These are phyloP conservation scores for Pterulicium gracile DNA, from an alignment of 1,284 basidiomycete genomes.

Conservation along the genomic window DNA sequence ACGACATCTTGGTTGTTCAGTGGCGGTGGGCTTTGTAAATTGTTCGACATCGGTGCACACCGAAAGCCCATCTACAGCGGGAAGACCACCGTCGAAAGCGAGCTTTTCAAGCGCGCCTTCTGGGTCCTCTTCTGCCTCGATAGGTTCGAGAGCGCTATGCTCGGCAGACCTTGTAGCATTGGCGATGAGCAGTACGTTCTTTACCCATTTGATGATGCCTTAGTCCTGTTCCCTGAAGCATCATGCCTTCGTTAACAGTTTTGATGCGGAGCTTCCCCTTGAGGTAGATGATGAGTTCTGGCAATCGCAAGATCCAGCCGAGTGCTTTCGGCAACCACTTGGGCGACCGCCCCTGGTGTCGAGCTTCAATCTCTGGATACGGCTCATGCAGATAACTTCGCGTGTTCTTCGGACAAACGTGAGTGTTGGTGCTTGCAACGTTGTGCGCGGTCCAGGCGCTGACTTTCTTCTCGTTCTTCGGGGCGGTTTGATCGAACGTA, in stretches of 20 bases:
- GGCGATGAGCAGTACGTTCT: conserved; percentile 68
- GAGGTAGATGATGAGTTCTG: conserved; percentile 85
- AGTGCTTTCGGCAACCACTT: conserved; percentile 52
- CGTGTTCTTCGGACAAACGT: conserved; percentile 66
- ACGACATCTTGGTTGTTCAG: conserved; percentile 57
- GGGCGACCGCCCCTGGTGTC: conserved; percentile 49
- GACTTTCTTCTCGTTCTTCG: too few relatives aligned
- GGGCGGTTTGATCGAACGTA: too few relatives aligned
- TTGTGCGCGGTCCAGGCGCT: neutral
- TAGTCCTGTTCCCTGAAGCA: too few relatives aligned
- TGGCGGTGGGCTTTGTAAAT: conserved; percentile 60
- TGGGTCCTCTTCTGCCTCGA: conserved; percentile 60
- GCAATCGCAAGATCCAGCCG: conserved; percentile 39
- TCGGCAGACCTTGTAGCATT: conserved; percentile 64
- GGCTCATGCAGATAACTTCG: conserved; percentile 61
- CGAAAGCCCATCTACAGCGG: conserved; percentile 40
- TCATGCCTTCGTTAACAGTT: conserved; percentile 34
- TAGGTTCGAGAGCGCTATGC: conserved; percentile 47
- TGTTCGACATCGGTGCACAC: conserved; percentile 61
- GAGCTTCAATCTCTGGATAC: conserved; percentile 59
- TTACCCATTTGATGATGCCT: conserved; percentile 4
- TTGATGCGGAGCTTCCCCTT: conserved; percentile 69
- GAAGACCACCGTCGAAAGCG: conserved; percentile 40
- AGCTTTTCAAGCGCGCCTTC: conserved; percentile 75
- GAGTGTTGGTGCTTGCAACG: conserved; percentile 15